Percentiles rank a stretch among this genome's conserved stretches.
These are phyloP conservation scores for Heliamphora exappendiculata DNA, from an alignment of 148 eudicot genomes.

Conservation along the genomic window DNA sequence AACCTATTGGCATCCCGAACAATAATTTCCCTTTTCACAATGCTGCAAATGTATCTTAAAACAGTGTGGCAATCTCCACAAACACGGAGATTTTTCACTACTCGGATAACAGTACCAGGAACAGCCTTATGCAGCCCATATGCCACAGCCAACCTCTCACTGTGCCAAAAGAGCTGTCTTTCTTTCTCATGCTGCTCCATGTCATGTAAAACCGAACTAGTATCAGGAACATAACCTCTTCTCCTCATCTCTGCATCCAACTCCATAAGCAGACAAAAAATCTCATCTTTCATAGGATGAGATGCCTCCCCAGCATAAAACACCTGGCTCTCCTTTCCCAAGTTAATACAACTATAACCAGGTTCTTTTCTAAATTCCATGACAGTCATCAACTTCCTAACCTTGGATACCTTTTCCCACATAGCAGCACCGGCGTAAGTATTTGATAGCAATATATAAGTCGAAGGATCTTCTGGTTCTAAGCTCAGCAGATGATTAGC, in stretches of 20 bases:
- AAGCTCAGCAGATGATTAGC: conserved; percentile 53
- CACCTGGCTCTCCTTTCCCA: conserved; percentile 55
- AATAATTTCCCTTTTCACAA: conserved; percentile 47
- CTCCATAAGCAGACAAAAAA: conserved; percentile 42
- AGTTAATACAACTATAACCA: conserved; percentile 90
- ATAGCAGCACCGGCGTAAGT: conserved; percentile 52
- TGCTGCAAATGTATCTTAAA: conserved; percentile 56
- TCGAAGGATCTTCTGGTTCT: conserved; percentile 66
- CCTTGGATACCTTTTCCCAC: conserved; percentile 65
- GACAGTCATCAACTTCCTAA: conserved; percentile 57
- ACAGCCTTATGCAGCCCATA: conserved; percentile 55
- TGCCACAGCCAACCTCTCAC: conserved; percentile 84
- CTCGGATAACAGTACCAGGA: conserved; percentile 47
- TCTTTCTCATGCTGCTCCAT: conserved; percentile 65
- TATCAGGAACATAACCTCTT: conserved; percentile 63
- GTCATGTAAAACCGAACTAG: conserved; percentile 60
- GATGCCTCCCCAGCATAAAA: conserved; percentile 66
- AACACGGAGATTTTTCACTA: conserved; percentile 77
- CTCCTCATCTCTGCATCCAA: conserved; percentile 52
- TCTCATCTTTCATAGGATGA: conserved; percentile 52
- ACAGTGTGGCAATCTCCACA: conserved; percentile 85
- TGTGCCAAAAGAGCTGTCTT: conserved; percentile 62
- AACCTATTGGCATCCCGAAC: conserved; percentile 86
- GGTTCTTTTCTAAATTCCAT: conserved; percentile 79
- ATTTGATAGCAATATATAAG: conserved; percentile 73